Percentiles rank a stretch among this genome's conserved stretches.
These are phyloP conservation scores for Solanum sitiens DNA, from an alignment of 257 asterid genomes.

Conservation along the genomic window DNA sequence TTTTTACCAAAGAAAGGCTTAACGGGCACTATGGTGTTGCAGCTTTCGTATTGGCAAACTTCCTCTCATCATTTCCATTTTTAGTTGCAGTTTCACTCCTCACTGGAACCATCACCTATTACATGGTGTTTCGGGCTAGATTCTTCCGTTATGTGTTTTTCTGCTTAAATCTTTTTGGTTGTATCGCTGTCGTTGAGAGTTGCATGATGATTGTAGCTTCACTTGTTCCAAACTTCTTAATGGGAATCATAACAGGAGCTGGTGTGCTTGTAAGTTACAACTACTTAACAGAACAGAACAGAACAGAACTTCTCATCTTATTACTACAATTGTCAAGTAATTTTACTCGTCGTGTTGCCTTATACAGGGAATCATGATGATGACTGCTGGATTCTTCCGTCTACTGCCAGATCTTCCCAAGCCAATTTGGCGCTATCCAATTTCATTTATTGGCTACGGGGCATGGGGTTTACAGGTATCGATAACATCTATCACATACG, in stretches of 20 bases:
- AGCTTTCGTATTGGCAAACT: constrained; percentile 69
- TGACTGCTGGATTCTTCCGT: constrained; percentile 94
- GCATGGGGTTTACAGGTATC: constrained; percentile 86
- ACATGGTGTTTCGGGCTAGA: constrained; percentile 59
- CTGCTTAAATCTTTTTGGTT: constrained; percentile 67
- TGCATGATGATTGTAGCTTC: constrained; percentile 95
- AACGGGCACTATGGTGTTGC: constrained; percentile 82
- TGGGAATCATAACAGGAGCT: constrained; percentile 92
- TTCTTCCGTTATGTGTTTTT: constrained; percentile 55
- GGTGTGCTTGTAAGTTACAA: constrained; percentile 71
- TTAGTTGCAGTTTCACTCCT: constrained; percentile 47
- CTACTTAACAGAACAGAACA: neutral
- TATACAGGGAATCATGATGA: constrained; percentile 87
- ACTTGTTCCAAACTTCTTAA: constrained; percentile 79
- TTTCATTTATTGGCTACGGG: constrained; percentile 72
- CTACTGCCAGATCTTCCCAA: constrained; percentile 77
- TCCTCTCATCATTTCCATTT: constrained; percentile 78
- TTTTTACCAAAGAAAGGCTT: constrained; percentile 68
- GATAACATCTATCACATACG: neutral
- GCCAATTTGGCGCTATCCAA: constrained; percentile 76
- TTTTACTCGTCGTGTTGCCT: neutral
- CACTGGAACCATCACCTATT: constrained; percentile 63
- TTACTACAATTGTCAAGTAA: neutral
- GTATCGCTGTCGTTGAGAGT: constrained; percentile 87
- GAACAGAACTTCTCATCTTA: neutral